Conservation (phyloP, 306 rosid genomes). For the Vicia villosa region DNA sequence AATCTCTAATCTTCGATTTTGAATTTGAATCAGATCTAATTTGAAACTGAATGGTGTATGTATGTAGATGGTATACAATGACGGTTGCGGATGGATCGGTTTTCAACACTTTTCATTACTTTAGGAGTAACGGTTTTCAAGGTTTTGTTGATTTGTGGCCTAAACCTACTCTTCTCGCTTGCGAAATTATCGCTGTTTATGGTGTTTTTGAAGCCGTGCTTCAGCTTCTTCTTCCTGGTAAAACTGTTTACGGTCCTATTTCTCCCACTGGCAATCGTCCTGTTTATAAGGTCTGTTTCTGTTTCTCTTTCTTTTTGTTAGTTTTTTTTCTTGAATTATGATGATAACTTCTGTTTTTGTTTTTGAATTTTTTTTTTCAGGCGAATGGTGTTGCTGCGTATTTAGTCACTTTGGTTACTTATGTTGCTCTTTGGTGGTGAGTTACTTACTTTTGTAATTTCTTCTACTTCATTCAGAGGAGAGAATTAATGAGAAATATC, state of each 20-base stretch:
- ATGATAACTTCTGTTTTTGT: background rate
- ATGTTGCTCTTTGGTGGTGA: constrained; percentile 84
- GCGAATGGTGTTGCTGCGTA: constrained; percentile 87
- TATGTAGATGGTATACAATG: constrained; percentile 95
- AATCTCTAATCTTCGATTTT: background rate
- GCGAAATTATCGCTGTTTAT: constrained; percentile 59
- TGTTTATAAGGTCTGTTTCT: constrained; percentile 70
- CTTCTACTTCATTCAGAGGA: background rate
- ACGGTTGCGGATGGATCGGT: constrained; percentile 81
- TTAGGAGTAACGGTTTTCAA: constrained; percentile 49
- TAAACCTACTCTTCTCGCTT: constrained; percentile 69
- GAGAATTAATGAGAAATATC: background rate
- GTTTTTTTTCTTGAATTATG: background rate
- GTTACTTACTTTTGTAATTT: background rate
- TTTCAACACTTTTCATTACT: constrained; percentile 48
- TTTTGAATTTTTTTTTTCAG: constrained; percentile 46
- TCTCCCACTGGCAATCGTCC: constrained; percentile 87
- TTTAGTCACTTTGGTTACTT: constrained; percentile 66
- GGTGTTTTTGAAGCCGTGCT: constrained; percentile 83
- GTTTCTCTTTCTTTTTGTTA: background rate
- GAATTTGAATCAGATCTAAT: background rate
- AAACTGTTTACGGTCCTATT: constrained; percentile 77
- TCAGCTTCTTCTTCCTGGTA: constrained; percentile 82
- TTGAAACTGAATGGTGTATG: background rate
- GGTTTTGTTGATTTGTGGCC: constrained; percentile 72